Evolutionary conservation across 495 filamentous ascomycete species (phyloP).

Genomic region (Chaetomium fimeti): DNA sequence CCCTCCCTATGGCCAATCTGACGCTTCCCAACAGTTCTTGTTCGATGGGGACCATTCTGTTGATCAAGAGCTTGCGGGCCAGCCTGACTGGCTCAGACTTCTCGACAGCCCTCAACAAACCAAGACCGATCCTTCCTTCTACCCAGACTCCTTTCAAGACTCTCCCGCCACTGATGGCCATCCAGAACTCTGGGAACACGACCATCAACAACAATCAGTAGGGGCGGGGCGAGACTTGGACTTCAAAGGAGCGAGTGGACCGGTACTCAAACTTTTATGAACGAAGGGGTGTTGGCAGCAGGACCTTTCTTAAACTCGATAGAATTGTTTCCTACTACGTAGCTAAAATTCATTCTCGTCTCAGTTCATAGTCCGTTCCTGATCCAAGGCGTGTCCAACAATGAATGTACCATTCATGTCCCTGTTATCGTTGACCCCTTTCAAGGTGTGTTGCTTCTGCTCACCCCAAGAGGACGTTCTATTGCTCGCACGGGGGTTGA

Average conservation of each 20-base stretch:
- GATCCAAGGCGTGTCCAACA: too few species aligned
- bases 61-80: background rate
- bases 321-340: too few species aligned
- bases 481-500: too few species aligned
- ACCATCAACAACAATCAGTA: background rate
- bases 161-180: background rate
- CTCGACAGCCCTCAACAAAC: background rate
- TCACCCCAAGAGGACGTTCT: too few species aligned
- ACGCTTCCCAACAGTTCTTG: background rate
- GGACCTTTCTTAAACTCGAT: too few species aligned
- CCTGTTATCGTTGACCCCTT: too few species aligned
- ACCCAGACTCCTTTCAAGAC: background rate
- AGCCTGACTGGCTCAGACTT: background rate
- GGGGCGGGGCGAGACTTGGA: background rate
- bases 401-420: too few species aligned
- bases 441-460: too few species aligned
- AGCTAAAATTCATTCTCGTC: too few species aligned
- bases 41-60: background rate
- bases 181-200: background rate
- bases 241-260: too few species aligned
- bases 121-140: background rate
- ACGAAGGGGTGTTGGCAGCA: background rate
- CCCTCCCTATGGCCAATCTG: background rate
- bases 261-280: too few species aligned
- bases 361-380: too few species aligned